A percentile compares a stretch with the other conserved stretches of the same genome.
Evolutionary conservation across 129 eudicot genomes (phyloP).

Genomic region (Helianthus annuus): HanXRQr2.0-SUNRISE NC_035435.2:141074188-141074687

Average conservation of each 20-base stretch:
- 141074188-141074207: no score
- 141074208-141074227: not conserved
- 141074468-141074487: conserved; percentile 31
- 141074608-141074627: conserved; percentile 53
- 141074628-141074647: conserved; percentile 37
- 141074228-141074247: not conserved
- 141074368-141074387: conserved; percentile 51
- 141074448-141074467: conserved; percentile 38
- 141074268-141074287: conserved; percentile 39
- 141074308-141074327: conserved; percentile 35
- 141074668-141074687: conserved; percentile 48
- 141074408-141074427: conserved; percentile 31
- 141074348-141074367: conserved; percentile 32
- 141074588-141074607: conserved; percentile 47
- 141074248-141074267: conserved; percentile 35
- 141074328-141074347: conserved; percentile 13
- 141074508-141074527: conserved; percentile 41
- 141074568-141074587: conserved; percentile 40
- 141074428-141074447: conserved; percentile 41
- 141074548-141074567: conserved; percentile 44
- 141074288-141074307: conserved; percentile 50
- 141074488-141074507: conserved; percentile 42
- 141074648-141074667: conserved; percentile 26
- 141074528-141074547: conserved; percentile 56
- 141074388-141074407: conserved; percentile 41